Conservation (phyloP, 2,329 filamentous ascomycete species). For the Raffaelea arxii region DNA sequence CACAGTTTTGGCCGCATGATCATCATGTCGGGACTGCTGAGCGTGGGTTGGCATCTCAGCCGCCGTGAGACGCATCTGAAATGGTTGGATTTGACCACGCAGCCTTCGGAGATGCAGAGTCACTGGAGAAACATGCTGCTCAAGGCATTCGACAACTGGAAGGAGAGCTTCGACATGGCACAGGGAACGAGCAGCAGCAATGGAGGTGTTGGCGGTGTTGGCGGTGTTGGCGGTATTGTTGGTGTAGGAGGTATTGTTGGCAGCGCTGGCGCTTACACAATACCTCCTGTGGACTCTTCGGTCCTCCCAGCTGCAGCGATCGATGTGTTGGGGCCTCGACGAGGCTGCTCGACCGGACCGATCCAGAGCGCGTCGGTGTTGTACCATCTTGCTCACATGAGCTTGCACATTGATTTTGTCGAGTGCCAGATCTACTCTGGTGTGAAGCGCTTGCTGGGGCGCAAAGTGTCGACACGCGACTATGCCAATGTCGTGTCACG, state of each 20-base stretch:
- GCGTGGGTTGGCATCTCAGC: constrained; percentile 85
- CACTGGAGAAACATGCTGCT: constrained; percentile 72
- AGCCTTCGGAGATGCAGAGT: constrained; percentile 51
- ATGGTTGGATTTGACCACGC: constrained; percentile 61
- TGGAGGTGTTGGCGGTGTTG: no score
- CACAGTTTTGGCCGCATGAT: constrained; percentile 85
- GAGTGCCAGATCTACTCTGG: constrained; percentile 86
- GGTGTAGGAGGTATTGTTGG: no score
- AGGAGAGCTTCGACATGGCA: constrained; percentile 68
- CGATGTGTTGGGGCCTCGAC: no score
- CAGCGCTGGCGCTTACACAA: no score
- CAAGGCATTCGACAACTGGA: constrained; percentile 79
- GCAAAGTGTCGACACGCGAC: constrained; percentile 64
- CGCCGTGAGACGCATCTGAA: constrained; percentile 78
- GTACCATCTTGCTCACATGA: constrained; percentile 82
- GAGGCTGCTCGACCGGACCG: constrained; percentile 44
- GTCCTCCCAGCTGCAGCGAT: no score
- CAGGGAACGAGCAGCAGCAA: constrained; percentile 37
- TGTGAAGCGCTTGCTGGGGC: constrained; percentile 62
- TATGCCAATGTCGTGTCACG: constrained; percentile 61
- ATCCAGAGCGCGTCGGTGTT: constrained; percentile 73
- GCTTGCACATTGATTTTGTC: constrained; percentile 77
- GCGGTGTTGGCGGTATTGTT: no score
- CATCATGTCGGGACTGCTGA: constrained; percentile 82
- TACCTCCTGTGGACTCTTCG: no score